Conservation (phyloP, 768 basidiomycete species). For the Rhizopogon roseolus region DNA sequence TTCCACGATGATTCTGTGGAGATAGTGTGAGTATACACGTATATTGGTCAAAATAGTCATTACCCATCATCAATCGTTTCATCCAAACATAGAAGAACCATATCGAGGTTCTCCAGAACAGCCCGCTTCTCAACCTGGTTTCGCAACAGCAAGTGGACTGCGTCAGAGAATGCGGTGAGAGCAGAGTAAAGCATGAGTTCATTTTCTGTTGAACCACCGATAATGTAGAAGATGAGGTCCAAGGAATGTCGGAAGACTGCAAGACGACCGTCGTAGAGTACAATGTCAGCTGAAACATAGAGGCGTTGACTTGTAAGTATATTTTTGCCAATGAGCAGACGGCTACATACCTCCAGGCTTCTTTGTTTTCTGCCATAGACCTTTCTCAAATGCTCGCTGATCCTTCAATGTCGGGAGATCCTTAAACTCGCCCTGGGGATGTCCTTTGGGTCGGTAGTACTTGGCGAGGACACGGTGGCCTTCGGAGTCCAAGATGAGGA, state of each 20-base stretch:
- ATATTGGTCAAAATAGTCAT: conserved; percentile 20
- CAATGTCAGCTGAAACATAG: conserved; percentile 76
- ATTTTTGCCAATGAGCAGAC: background rate
- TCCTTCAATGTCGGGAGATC: conserved; percentile 76
- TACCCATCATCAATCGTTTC: conserved; percentile 99
- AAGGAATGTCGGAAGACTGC: conserved; percentile 92
- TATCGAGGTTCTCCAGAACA: conserved; percentile 89
- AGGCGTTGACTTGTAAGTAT: background rate
- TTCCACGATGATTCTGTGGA: conserved; percentile 85
- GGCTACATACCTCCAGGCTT: conserved; percentile 73
- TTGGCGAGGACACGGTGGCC: conserved; percentile 94
- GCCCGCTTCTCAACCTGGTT: conserved; percentile 94
- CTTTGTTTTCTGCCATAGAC: conserved; percentile 92
- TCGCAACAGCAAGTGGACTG: conserved; percentile 77
- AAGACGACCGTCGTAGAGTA: conserved; percentile 85
- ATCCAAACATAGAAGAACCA: conserved; percentile 89
- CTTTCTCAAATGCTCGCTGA: conserved; percentile 93
- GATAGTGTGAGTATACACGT: conserved; percentile 8
- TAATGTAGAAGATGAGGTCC: conserved; percentile 92
- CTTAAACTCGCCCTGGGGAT: conserved; percentile 58
- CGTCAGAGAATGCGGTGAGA: conserved; percentile 80
- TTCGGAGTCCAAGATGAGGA: conserved; percentile 92
- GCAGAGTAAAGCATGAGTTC: conserved; percentile 93
- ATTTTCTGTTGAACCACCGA: conserved; percentile 85
- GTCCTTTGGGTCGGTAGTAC: conserved; percentile 80